Evolutionary conservation across 2,329 filamentous ascomycete genomes (phyloP).

Genomic region (Daldinia sp.): DNA sequence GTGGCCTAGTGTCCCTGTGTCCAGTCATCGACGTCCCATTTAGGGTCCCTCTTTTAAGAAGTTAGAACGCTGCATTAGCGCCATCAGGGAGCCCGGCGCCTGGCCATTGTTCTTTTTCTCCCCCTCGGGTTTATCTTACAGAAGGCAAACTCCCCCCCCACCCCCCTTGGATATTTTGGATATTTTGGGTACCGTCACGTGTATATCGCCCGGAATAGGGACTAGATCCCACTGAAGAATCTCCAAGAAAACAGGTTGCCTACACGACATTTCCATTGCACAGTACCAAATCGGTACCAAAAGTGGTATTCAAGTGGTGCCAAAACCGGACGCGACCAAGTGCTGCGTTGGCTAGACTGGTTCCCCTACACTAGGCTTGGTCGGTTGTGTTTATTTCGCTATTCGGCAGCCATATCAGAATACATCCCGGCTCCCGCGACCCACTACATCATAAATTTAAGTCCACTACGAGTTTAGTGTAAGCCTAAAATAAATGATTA

Average conservation of each 20-base stretch:
- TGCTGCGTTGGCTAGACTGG: background rate
- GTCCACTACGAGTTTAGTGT: constrained; percentile 13
- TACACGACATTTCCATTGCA: no score
- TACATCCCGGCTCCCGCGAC: constrained; percentile 23
- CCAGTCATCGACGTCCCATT: constrained; percentile 21
- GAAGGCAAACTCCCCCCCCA: constrained; percentile 3
- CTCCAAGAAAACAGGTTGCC: no score
- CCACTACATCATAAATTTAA: constrained; percentile 6
- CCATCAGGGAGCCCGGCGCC: constrained; percentile 18
- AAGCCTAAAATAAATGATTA: constrained; percentile 27
- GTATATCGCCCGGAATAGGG: constrained; percentile 17
- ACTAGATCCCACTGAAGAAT: constrained; percentile 18
- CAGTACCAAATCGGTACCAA: background rate
- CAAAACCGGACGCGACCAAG: background rate
- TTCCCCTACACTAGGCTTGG: no score
- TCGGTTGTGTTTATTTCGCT: constrained; percentile 20
- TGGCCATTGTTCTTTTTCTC: constrained; percentile 8
- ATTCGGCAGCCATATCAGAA: constrained; percentile 15
- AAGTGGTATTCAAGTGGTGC: background rate
- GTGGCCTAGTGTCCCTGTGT: no score
- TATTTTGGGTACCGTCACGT: constrained; percentile 23
- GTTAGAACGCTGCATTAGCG: constrained; percentile 31
- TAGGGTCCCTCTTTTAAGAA: constrained; percentile 9
- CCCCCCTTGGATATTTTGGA: background rate
- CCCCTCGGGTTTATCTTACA: constrained; percentile 14